A percentile compares a stretch with the other conserved stretches of the same genome.
Conservation (phyloP, 257 asterid genomes). For the Solanum neorickii region DNA sequence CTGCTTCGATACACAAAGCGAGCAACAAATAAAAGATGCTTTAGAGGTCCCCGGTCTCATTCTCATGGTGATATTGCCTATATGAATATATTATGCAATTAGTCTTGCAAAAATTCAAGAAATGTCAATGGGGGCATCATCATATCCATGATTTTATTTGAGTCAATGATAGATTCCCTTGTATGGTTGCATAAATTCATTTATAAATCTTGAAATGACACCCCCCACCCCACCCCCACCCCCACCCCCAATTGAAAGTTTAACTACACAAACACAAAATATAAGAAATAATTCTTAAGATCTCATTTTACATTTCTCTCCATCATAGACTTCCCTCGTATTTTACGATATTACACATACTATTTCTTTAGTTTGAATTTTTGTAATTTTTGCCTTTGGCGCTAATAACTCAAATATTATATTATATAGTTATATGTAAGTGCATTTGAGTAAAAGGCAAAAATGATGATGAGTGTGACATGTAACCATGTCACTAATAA, state of each 20-base stretch:
- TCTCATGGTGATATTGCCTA: background rate
- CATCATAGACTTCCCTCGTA: too few species aligned
- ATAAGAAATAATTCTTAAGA: too few species aligned
- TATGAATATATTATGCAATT: background rate
- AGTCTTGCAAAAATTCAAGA: background rate
- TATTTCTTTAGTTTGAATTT: too few species aligned
- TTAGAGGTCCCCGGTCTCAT: constrained; percentile 2
- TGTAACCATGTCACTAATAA: background rate
- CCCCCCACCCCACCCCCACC: background rate
- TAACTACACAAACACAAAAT: background rate
- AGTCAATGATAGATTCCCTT: background rate
- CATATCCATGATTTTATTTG: background rate
- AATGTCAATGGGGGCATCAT: background rate
- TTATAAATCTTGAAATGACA: background rate
- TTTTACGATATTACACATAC: background rate
- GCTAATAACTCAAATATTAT: background rate
- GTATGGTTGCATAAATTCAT: background rate
- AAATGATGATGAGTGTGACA: background rate
- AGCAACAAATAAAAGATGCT: background rate
- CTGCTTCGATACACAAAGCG: fast-evolving
- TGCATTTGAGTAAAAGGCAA: background rate
- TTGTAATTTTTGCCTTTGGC: background rate
- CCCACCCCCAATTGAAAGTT: background rate
- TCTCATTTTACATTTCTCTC: background rate
- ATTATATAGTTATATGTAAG: background rate